A percentile compares a stretch with the other conserved stretches of the same genome.
Evolutionary conservation across 2,329 filamentous ascomycete species (phyloP).

Genomic region (Decorospora gaudefroyi): DNA sequence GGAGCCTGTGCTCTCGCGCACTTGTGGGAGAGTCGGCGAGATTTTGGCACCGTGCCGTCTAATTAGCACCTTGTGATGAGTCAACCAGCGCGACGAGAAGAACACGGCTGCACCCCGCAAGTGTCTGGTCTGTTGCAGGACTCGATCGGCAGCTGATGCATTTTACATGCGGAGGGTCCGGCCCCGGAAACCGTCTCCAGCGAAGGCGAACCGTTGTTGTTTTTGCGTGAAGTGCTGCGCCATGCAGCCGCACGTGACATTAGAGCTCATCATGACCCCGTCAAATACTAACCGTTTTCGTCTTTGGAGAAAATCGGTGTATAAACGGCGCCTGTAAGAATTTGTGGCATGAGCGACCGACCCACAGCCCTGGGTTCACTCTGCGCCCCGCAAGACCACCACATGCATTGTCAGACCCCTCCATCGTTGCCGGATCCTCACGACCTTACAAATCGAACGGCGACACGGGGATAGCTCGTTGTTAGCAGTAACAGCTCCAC

Average conservation of each 20-base stretch:
- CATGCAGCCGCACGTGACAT: conserved; percentile 14
- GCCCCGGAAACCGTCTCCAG: conserved; percentile 3
- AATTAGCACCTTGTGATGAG: conserved; percentile 19
- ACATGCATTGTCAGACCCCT: conserved; percentile 20
- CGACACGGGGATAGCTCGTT: conserved; percentile 2
- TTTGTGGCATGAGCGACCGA: conserved; percentile 21
- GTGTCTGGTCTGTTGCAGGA: conserved; percentile 23
- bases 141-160: conserved; percentile 26
- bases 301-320: conserved; percentile 2
- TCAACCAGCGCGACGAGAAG: conserved; percentile 36
- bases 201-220: conserved; percentile 8
- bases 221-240: conserved; percentile 10
- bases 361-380: conserved; percentile 8
- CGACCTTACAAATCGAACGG: conserved; percentile 19
- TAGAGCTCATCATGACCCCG: conserved; percentile 2
- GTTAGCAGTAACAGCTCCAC: conserved; percentile 19
- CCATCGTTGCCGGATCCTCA: conserved; percentile 19
- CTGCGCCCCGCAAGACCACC: conserved; percentile 24
- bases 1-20: not conserved
- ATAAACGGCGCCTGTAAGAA: conserved; percentile 7
- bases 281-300: not conserved
- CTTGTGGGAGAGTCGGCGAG: conserved; percentile 19
- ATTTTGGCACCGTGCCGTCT: conserved; percentile 27
- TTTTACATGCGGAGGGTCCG: conserved; percentile 20
- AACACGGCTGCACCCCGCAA: conserved; percentile 35